These are phyloP conservation scores for Glaciozyma antarctica DNA, from an alignment of 768 basidiomycete species.

Conservation along the genomic window DNA sequence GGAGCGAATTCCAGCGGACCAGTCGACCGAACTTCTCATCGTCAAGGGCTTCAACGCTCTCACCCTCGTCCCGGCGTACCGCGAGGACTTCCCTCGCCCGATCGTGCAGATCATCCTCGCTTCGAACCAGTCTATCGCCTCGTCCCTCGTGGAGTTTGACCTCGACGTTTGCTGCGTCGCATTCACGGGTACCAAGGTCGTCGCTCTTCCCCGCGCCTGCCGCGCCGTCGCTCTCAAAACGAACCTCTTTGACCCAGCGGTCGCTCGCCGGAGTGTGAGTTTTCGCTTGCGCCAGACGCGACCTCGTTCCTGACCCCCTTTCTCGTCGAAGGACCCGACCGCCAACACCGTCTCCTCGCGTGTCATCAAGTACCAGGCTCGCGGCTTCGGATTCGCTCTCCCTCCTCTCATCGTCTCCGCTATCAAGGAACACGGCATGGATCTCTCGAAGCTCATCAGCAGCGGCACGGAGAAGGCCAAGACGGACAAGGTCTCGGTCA, in stretches of 20 bases:
- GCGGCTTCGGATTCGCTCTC: constrained; percentile 11
- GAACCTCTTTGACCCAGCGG: constrained; percentile 11
- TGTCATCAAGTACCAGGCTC: constrained; percentile 10
- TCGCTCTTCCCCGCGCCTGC: constrained; percentile 6
- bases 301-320: neutral
- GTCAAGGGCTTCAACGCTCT: constrained; percentile 19
- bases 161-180: constrained; percentile 15
- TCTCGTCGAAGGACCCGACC: neutral
- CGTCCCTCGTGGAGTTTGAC: constrained; percentile 12
- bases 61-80: constrained; percentile 10
- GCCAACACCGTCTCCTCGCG: neutral
- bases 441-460: neutral
- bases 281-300: neutral
- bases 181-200: constrained; percentile 2
- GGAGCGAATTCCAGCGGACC: neutral
- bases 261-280: constrained; percentile 5
- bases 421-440: neutral
- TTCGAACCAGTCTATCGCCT: neutral
- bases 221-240: constrained; percentile 4
- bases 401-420: neutral
- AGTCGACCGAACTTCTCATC: constrained; percentile 9
- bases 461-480: neutral
- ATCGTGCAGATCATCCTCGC: constrained; percentile 11
- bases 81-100: neutral
- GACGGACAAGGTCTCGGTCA: too few species aligned